Evolutionary conservation across 306 rosid species (phyloP).

Genomic region (Prunus padus): DNA sequence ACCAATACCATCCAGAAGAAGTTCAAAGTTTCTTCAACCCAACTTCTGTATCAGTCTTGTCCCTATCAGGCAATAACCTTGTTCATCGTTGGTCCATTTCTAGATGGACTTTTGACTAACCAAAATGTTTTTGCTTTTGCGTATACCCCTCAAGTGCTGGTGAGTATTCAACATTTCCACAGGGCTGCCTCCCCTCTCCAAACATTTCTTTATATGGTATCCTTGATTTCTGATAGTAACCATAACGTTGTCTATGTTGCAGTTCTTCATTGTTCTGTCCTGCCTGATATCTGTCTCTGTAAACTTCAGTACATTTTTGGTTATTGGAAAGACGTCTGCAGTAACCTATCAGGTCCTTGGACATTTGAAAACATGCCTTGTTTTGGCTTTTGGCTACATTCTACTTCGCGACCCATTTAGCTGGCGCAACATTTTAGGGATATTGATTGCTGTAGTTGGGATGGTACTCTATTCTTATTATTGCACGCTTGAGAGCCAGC

Average conservation of each 20-base stretch:
- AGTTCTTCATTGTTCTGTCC: constrained; percentile 84
- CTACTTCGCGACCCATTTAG: constrained; percentile 87
- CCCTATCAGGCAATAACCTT: constrained; percentile 88
- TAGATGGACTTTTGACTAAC: constrained; percentile 75
- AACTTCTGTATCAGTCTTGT: constrained; percentile 88
- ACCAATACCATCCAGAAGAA: constrained; percentile 96
- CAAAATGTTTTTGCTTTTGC: constrained; percentile 84
- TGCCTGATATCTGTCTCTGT: constrained; percentile 95
- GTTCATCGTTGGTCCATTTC: constrained; percentile 80
- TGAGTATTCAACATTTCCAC: constrained; percentile 38
- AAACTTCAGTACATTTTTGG: constrained; percentile 95
- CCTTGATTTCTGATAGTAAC: constrained; percentile 13
- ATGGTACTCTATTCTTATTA: constrained; percentile 86
- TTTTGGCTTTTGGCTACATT: constrained; percentile 82
- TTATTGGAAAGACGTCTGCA: constrained; percentile 94
- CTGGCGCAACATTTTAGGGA: constrained; percentile 93
- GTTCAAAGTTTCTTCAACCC: constrained; percentile 96
- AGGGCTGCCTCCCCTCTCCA: not conserved
- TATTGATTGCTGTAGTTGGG: constrained; percentile 76
- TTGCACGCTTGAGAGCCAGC: constrained; percentile 70
- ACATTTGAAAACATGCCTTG: constrained; percentile 93
- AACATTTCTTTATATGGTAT: not conserved
- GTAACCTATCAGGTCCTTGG: constrained; percentile 99
- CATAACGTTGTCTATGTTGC: constrained; percentile 21
- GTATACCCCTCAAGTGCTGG: constrained; percentile 87